phyloP scores from a whole-genome alignment of 2,329 filamentous ascomycete genomes.

The Arthroderma sp. region DNA sequence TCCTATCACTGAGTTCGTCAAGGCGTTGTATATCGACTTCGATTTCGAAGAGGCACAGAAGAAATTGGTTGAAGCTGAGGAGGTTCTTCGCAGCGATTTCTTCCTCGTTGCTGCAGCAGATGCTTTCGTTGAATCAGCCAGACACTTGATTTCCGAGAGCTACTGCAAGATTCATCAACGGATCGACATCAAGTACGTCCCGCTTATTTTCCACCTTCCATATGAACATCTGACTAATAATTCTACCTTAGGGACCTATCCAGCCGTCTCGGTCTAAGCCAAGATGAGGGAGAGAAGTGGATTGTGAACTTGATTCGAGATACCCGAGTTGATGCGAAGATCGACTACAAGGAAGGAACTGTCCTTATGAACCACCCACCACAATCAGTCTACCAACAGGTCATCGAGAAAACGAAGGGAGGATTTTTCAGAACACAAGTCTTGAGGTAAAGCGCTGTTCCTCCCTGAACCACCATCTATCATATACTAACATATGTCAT shows the following conservation, averaged over 20 bases:
- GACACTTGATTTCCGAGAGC: constrained; percentile 93
- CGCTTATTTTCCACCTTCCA: not conserved
- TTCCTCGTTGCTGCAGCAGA: constrained; percentile 80
- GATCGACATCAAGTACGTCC: constrained; percentile 76
- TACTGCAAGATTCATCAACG: constrained; percentile 99
- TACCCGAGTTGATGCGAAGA: constrained; percentile 95
- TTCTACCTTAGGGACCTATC: constrained; percentile 58
- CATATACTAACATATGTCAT: constrained; percentile 1
- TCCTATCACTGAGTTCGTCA: constrained; percentile 90
- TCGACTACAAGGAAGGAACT: constrained; percentile 96
- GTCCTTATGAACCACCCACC: constrained; percentile 99
- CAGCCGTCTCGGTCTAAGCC: constrained; percentile 74
- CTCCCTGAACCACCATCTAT: constrained; percentile 5
- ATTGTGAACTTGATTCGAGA: constrained; percentile 98
- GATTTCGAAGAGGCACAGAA: constrained; percentile 94
- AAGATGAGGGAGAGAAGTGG: constrained; percentile 98
- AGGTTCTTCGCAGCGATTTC: constrained; percentile 86
- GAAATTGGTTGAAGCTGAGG: constrained; percentile 74
- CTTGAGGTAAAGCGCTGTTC: constrained; percentile 41
- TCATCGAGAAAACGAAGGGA: constrained; percentile 97
- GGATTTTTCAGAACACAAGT: constrained; percentile 98
- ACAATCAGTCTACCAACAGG: constrained; percentile 96
- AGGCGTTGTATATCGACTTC: constrained; percentile 89
- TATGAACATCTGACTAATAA: not conserved
- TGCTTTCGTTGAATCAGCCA: constrained; percentile 80